Conservation (phyloP, 2,329 filamentous ascomycete genomes). For the Xylaria sp. region DNA sequence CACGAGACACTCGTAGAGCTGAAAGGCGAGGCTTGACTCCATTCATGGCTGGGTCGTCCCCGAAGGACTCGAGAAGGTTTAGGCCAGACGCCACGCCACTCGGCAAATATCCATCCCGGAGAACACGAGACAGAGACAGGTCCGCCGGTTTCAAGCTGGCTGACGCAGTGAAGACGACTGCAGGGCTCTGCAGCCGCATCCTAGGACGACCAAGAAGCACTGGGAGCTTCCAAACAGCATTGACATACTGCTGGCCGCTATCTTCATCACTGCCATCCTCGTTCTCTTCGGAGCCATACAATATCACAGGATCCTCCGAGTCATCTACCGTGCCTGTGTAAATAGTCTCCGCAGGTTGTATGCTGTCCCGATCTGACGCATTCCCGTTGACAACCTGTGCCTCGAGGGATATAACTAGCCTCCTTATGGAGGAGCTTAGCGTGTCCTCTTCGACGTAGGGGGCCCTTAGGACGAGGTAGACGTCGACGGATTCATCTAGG, state of each 20-base stretch:
- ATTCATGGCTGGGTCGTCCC: constrained; percentile 63
- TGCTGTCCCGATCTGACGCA: constrained; percentile 49
- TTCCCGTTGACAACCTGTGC: constrained; percentile 64
- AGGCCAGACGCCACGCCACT: constrained; percentile 70
- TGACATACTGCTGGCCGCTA: constrained; percentile 45
- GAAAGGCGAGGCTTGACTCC: constrained; percentile 69
- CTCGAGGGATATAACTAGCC: constrained; percentile 69
- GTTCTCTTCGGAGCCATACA: constrained; percentile 47
- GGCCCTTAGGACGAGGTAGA: constrained; percentile 70
- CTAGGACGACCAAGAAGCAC: constrained; percentile 62
- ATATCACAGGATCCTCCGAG: constrained; percentile 52
- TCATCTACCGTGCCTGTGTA: constrained; percentile 58
- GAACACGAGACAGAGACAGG: constrained; percentile 43
- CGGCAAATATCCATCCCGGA: constrained; percentile 65
- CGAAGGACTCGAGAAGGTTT: constrained; percentile 77
- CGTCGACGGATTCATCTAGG: constrained; percentile 72
- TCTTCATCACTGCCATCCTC: constrained; percentile 27
- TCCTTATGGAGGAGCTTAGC: constrained; percentile 61
- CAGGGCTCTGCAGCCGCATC: constrained; percentile 67
- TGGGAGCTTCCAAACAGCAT: constrained; percentile 63
- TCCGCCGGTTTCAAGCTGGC: constrained; percentile 61
- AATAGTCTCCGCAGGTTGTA: constrained; percentile 60
- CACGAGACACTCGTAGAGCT: constrained; percentile 72
- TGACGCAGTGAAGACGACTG: constrained; percentile 65
- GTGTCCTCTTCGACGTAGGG: constrained; percentile 60